phyloP scores from a whole-genome alignment of 225 moss, liverwort and hornwort genomes.

The Polytrichum commune region DNA sequence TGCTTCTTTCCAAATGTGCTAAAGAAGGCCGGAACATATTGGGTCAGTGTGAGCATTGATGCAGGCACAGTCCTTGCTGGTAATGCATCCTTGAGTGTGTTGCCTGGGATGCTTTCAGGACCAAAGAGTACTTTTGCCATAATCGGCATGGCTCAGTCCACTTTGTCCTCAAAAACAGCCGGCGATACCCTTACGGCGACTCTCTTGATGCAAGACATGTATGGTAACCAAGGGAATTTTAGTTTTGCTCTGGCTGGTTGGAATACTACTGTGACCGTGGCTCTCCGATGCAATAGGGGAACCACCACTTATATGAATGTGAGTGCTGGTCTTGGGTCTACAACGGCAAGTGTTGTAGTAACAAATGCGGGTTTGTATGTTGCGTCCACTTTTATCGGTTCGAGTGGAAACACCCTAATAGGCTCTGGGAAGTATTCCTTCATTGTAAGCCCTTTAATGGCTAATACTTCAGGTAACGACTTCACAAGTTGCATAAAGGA shows the following conservation, averaged over 20 bases:
- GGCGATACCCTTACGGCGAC: slow-evolving; percentile 21
- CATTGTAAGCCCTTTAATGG: slow-evolving; percentile 14
- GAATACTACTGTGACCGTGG: slow-evolving; percentile 12
- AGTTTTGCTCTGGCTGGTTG: slow-evolving; percentile 7
- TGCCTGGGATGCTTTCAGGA: slow-evolving; percentile 17
- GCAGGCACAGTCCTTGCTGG: slow-evolving; percentile 8
- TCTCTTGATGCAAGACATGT: slow-evolving; percentile 17
- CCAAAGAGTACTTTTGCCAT: slow-evolving; percentile 10
- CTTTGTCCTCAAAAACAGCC: slow-evolving; percentile 10
- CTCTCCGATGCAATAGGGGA: slow-evolving; percentile 19
- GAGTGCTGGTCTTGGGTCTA: slow-evolving; percentile 10
- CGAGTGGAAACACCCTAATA: slow-evolving; percentile 12
- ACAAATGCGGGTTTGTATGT: slow-evolving; percentile 20
- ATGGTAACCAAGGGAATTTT: slow-evolving; percentile 34
- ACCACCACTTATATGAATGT: slow-evolving; percentile 17
- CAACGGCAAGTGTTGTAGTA: slow-evolving; percentile 11
- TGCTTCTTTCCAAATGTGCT: slow-evolving; percentile 20
- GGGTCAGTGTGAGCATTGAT: slow-evolving; percentile 10
- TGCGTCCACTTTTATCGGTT: slow-evolving; percentile 21
- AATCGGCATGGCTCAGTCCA: slow-evolving; percentile 16
- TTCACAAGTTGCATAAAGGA: too few relatives aligned
- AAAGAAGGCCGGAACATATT: slow-evolving; percentile 13
- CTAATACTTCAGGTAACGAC: slow-evolving; percentile 10
- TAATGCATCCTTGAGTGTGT: slow-evolving; percentile 2
- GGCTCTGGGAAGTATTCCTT: slow-evolving; percentile 17